phyloP scores from a whole-genome alignment of 1,284 basidiomycete species.

The Moesziomyces globuligerus region DNA sequence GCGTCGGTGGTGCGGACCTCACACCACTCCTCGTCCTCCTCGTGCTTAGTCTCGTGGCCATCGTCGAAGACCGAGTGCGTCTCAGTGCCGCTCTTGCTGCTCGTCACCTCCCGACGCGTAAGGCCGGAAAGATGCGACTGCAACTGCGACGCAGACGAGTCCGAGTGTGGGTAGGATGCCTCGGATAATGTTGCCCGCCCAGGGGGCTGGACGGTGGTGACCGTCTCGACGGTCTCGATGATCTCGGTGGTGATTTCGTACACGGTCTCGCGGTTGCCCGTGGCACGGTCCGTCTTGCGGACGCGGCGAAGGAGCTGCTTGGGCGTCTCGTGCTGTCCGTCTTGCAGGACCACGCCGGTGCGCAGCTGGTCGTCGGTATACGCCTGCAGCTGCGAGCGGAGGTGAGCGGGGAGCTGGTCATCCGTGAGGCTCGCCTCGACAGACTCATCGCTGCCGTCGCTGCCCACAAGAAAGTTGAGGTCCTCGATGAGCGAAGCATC shows the following conservation, averaged over 20 bases:
- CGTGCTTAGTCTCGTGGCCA: constrained; percentile 34
- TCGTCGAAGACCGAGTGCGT: constrained; percentile 42
- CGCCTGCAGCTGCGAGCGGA: constrained; percentile 23
- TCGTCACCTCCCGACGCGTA: constrained; percentile 39
- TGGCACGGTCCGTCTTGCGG: constrained; percentile 42
- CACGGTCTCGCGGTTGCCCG: constrained; percentile 57
- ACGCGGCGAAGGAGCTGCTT: constrained; percentile 39
- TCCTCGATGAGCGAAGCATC: constrained; percentile 44
- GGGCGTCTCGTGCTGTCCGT: constrained; percentile 11
- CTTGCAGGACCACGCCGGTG: constrained; percentile 34
- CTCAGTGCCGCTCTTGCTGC: constrained; percentile 33
- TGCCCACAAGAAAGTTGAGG: constrained; percentile 51
- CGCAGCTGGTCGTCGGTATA: constrained; percentile 43
- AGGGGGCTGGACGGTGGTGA: constrained; percentile 54
- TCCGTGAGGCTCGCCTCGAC: constrained; percentile 37
- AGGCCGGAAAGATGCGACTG: background rate
- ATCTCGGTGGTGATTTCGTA: constrained; percentile 70
- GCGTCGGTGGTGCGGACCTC: constrained; percentile 38
- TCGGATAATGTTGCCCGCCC: background rate
- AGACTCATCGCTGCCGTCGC: constrained; percentile 54
- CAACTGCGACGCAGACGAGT: background rate
- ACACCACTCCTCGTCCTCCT: constrained; percentile 51
- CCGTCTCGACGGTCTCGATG: constrained; percentile 63
- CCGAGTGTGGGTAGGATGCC: no score
- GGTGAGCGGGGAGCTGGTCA: constrained; percentile 47